Base-by-base conservation (phyloP, 352 stramenopile species). In the Pythium apleroticum region DNA sequence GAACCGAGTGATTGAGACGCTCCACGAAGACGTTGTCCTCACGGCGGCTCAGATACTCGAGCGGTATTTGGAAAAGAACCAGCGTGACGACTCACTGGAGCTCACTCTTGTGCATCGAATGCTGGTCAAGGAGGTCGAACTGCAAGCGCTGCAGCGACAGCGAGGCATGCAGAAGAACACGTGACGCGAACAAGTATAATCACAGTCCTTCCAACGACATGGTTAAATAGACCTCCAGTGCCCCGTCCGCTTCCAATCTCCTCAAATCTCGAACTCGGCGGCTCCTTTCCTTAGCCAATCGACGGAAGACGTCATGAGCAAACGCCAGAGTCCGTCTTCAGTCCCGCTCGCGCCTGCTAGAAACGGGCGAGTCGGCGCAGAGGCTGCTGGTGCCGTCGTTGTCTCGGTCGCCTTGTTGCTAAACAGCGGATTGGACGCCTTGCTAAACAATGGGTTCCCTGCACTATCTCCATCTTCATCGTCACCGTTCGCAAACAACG, bases 271-370 rank as follows among this genome's bases (percentile, higher is more conserved):
- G 28, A 76, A 72, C 54, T 87, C 74, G 19, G 69, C 69, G 12
- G 71, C 66, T 20, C 65, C 58, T 53, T 66, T 68, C n/a, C 77
- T 67, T 28, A 85, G 74, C 57, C 69, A 72, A 41, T 88, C 76
- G 49, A 88, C 71, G 4, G 79, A 86, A 49, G 79, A 88, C n/a
- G 80, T 86, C 81, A 93, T 93, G 24, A 93, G 72, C 45, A 91
- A 53, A n/a, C 78, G 76, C 80, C 83, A 86, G 3, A 91, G 69
- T 57, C 88, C 77, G 52, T 93, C 81, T 71, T 89, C 81, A 9
- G 65, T 65, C 5, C 74, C 57, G 6, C 12, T 31, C n/a, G 24
- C 22, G 28, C 11, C 30, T 11, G 52, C 41, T 15, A 22, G 2
- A 37, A 22, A 7, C 20, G 31, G 17, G 28, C 24, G 54, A 31